Conservation (phyloP, 352 stramenopile genomes). For the Globisporangium perplexum region DNA sequence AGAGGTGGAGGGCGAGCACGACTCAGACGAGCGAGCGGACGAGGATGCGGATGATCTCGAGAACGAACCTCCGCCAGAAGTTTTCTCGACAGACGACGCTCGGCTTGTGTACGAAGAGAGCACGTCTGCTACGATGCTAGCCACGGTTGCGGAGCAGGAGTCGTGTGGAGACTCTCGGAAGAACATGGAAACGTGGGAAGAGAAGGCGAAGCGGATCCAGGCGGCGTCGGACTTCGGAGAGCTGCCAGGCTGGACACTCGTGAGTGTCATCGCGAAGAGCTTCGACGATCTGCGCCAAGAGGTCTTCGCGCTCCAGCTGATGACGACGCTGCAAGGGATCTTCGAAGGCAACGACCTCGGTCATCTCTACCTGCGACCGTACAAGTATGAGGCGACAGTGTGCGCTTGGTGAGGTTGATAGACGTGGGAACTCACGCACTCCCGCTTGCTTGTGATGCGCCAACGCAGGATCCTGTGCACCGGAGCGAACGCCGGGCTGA, state of each 20-base stretch:
- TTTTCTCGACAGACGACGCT: conserved; percentile 23
- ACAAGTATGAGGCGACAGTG: conserved; percentile 11
- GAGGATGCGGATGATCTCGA: neutral
- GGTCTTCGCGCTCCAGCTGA: conserved; percentile 32
- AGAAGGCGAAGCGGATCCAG: conserved; percentile 16
- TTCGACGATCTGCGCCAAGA: conserved; percentile 35
- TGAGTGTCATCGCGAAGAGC: conserved; percentile 37
- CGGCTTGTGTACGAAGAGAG: conserved; percentile 25
- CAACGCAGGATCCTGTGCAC: conserved; percentile 79
- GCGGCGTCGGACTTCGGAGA: conserved; percentile 14
- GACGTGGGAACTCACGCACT: neutral
- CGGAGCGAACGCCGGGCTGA: conserved; percentile 81
- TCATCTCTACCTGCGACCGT: conserved; percentile 26
- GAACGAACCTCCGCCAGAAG: conserved; percentile 14
- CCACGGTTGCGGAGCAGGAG: neutral
- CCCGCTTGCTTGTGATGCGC: neutral
- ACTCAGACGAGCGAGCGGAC: neutral
- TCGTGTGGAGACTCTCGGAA: neutral
- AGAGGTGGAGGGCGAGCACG: neutral
- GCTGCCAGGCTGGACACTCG: conserved; percentile 24
- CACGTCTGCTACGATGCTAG: conserved; percentile 8
- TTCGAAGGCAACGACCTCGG: conserved; percentile 22
- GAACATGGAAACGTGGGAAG: conserved; percentile 13
- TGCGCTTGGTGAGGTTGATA: neutral
- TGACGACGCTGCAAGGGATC: conserved; percentile 22